A percentile compares a stretch with the other conserved stretches of the same genome.
Conservation (phyloP, 208 protist species). For the Crithidia expoeki region DNA sequence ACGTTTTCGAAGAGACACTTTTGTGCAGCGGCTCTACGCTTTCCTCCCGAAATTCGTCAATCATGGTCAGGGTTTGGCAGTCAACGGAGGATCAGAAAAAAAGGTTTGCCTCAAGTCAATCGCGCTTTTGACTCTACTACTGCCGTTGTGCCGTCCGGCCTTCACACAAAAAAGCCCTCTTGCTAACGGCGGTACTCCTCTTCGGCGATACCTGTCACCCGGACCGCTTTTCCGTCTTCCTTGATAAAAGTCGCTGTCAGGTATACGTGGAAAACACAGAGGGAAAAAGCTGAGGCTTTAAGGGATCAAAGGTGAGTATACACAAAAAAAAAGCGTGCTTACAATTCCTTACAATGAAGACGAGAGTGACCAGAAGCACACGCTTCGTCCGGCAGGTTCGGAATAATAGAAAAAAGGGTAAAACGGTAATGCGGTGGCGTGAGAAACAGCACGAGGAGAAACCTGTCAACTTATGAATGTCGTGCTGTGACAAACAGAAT, state of each 20-base stretch:
- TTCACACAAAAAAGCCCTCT: not conserved
- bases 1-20: constrained; percentile 4
- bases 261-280: not conserved
- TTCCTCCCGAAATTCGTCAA: constrained; percentile 49
- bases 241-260: not conserved
- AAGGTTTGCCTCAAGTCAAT: not conserved
- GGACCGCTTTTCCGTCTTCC: not conserved
- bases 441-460: not conserved
- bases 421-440: too few species aligned
- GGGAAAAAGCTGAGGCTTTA: not conserved
- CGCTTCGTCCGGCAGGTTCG: too few species aligned
- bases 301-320: not conserved
- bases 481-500: not conserved
- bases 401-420: too few species aligned
- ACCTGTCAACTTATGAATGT: too few species aligned
- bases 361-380: too few species aligned
- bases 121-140: not conserved
- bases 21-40: constrained; percentile 35
- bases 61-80: constrained; percentile 1
- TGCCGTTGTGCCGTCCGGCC: not conserved
- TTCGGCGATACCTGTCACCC: not conserved
- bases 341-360: too few species aligned
- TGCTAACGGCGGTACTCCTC: not conserved
- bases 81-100: not conserved
- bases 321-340: not conserved